Evolutionary conservation across 352 stramenopile genomes (phyloP).

Genomic region (Pythium sukuiense): DNA sequence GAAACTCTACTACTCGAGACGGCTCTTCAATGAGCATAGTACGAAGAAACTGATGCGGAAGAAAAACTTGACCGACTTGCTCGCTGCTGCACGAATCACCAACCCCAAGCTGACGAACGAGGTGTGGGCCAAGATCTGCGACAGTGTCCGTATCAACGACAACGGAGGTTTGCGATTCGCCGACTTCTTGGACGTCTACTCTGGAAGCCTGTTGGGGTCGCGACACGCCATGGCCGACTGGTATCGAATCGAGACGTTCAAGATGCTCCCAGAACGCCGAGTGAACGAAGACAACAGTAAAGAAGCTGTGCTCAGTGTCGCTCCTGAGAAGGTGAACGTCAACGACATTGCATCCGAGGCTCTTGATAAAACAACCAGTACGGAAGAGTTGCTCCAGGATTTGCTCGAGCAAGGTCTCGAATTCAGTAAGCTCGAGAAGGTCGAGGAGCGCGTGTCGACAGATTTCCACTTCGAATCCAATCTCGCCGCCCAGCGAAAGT

Average conservation of each 20-base stretch:
- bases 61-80: slow-evolving; percentile 42
- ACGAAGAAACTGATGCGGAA: slow-evolving; percentile 40
- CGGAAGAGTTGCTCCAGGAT: slow-evolving; percentile 53
- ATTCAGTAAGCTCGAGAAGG: slow-evolving; percentile 50
- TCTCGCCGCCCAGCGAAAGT: slow-evolving; percentile 33
- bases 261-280: slow-evolving; percentile 41
- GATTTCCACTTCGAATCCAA: slow-evolving; percentile 33
- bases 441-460: slow-evolving; percentile 28
- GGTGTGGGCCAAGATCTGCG: slow-evolving; percentile 42
- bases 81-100: slow-evolving; percentile 38
- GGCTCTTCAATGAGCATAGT: slow-evolving; percentile 48
- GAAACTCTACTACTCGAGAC: slow-evolving; percentile 51
- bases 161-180: slow-evolving; percentile 32
- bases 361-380: slow-evolving; percentile 40
- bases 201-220: slow-evolving; percentile 37
- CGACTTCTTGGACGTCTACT: slow-evolving; percentile 48
- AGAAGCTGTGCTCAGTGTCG: slow-evolving; percentile 44
- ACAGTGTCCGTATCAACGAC: slow-evolving; percentile 37
- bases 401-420: slow-evolving; percentile 40
- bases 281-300: slow-evolving; percentile 38
- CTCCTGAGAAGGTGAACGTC: slow-evolving; percentile 51
- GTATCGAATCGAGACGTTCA: slow-evolving; percentile 64
- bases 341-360: slow-evolving; percentile 44
- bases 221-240: slow-evolving; percentile 47
- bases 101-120: slow-evolving; percentile 45